A percentile compares a stretch with the other conserved stretches of the same genome.
phyloP scores from a whole-genome alignment of 768 basidiomycete species.

The Tylopilus intermedius region DNA sequence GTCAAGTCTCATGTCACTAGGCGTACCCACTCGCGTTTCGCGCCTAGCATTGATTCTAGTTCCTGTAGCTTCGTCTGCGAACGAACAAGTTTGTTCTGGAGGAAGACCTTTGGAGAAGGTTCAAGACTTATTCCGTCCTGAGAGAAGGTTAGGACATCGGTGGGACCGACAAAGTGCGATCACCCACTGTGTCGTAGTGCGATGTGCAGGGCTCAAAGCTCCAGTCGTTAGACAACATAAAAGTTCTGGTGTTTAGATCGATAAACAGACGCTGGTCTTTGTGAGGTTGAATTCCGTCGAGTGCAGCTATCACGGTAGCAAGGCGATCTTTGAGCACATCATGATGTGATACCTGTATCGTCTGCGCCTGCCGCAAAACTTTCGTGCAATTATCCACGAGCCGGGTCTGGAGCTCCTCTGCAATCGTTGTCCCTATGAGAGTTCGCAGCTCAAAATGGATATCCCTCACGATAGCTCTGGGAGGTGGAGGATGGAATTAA shows the following conservation, averaged over 20 bases:
- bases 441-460: background rate
- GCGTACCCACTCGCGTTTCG: conserved; percentile 49
- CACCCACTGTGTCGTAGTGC: conserved; percentile 71
- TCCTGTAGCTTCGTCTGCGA: conserved; percentile 62
- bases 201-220: conserved; percentile 67
- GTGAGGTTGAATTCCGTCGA: conserved; percentile 49
- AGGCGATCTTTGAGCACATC: conserved; percentile 52
- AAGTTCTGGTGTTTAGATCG: conserved; percentile 63
- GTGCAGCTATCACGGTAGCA: conserved; percentile 40
- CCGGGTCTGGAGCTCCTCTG: conserved; percentile 68
- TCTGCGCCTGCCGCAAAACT: conserved; percentile 56
- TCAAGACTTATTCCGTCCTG: conserved; percentile 55
- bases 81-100: conserved; percentile 72
- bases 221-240: conserved; percentile 62
- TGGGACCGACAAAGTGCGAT: background rate
- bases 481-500: conserved; percentile 25
- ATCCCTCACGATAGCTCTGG: conserved; percentile 62
- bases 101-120: conserved; percentile 64
- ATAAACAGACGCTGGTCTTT: conserved; percentile 72
- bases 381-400: conserved; percentile 52
- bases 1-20: conserved; percentile 3
- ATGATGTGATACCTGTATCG: conserved; percentile 54
- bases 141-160: conserved; percentile 1
- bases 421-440: background rate
- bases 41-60: conserved; percentile 48